Evolutionary conservation across 805 yeast species (phyloP).

Genomic region (Candida ovalis): DNA sequence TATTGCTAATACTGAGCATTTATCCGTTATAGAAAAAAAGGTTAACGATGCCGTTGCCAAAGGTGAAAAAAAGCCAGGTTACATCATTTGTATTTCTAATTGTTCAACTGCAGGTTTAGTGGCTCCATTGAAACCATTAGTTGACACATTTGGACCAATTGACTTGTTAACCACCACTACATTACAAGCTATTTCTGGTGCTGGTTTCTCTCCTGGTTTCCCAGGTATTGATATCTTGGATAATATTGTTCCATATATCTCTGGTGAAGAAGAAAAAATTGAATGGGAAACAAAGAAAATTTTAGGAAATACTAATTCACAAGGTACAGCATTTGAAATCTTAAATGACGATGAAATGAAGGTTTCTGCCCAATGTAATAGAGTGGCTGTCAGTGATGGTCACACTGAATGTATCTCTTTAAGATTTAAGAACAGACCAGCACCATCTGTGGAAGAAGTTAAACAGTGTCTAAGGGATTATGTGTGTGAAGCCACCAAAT

Average conservation of each 20-base stretch:
- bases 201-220: constrained; percentile 97
- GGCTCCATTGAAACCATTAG: constrained; percentile 93
- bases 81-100: constrained; percentile 91
- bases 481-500: constrained; percentile 73
- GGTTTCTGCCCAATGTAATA: constrained; percentile 94
- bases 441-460: constrained; percentile 81
- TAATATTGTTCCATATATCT: constrained; percentile 89
- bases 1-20: constrained; percentile 88
- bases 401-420: constrained; percentile 94
- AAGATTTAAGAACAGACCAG: constrained; percentile 73
- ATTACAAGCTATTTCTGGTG: constrained; percentile 96
- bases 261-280: constrained; percentile 97
- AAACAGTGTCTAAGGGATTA: constrained; percentile 68
- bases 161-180: constrained; percentile 86
- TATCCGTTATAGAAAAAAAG: constrained; percentile 63
- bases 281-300: constrained; percentile 98
- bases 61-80: constrained; percentile 67
- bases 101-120: constrained; percentile 98
- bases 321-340: constrained; percentile 51
- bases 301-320: constrained; percentile 59
- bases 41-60: constrained; percentile 49
- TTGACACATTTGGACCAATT: constrained; percentile 86
- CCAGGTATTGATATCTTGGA: constrained; percentile 93
- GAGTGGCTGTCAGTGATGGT: constrained; percentile 97
- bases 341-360: constrained; percentile 66